Evolutionary conservation across 805 yeast genomes (phyloP), one percentile per base, ranked within the genome.

Genomic region (Cyberlindnera americana): DNA sequence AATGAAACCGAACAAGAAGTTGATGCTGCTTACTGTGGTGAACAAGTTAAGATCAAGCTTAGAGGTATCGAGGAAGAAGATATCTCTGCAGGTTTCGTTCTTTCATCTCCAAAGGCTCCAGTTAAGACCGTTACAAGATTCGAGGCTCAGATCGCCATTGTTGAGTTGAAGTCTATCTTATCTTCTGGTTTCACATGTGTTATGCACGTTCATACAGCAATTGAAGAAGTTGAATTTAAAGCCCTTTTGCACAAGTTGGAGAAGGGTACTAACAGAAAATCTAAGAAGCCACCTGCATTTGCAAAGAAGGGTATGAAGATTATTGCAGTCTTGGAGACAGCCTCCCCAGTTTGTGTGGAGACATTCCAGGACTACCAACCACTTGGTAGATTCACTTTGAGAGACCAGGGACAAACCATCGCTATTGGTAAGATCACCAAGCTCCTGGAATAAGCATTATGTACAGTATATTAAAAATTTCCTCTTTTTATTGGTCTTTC

Each of bases 241-340:
- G 80, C 81, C 57, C 75, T 93, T 63, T 73, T 89, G 60, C 98
- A 93, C 70, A 89, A 91, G 69, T 73, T 93, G 56, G 95, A 93
- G 66, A 91, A 86, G 72, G 97, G 96, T 48, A 89, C 98, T 42
- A 91, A 91, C 77, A 83, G 96, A 72, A 85, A 81, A 66, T 86
- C 96, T 46, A 93, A 89, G 77, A 89, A 86, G 65, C 86, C 99
- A 24, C 99, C 99, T 46, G 95, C 97, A 37, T 93, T 89, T 65
- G 99, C 98, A 49, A 93, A 91, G 69, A 86, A 87, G 76, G 99
- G 99, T 58, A 91, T 91, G 98, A 91, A 88, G 80, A 78, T 93
- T 54, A 90, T 93, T 62, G 99, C 97, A 24, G 77, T 83, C 31
- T 72, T 93, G 57, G 96, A 90, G 69, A 72, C 89, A 14, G 71